Percentiles rank a stretch among this genome's conserved stretches.
Evolutionary conservation across 306 rosid genomes (phyloP).

Genomic region (Sicyos baderoa): DNA sequence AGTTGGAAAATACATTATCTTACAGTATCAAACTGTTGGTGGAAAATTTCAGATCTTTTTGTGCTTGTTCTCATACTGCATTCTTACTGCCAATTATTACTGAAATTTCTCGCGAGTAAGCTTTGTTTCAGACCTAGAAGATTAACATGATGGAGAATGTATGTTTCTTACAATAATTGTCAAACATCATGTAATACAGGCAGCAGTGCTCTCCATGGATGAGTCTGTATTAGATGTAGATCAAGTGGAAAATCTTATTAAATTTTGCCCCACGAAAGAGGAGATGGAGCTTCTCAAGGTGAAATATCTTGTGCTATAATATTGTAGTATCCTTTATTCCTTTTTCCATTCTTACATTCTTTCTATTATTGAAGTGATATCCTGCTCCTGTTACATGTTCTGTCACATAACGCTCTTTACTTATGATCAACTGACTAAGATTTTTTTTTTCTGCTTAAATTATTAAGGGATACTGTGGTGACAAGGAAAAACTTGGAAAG

Average conservation of each 20-base stretch:
- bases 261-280: slow-evolving; percentile 95
- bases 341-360: background rate
- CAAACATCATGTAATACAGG: slow-evolving; percentile 43
- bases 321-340: background rate
- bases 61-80: slow-evolving; percentile 7
- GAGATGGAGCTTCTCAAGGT: slow-evolving; percentile 99
- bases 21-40: slow-evolving; percentile 1
- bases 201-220: slow-evolving; percentile 87
- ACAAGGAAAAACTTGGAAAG: slow-evolving; percentile 73
- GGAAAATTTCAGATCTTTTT: background rate
- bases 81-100: slow-evolving; percentile 4
- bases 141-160: background rate
- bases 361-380: slow-evolving; percentile 1
- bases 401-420: background rate
- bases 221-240: slow-evolving; percentile 85
- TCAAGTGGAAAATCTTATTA: slow-evolving; percentile 91
- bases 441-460: slow-evolving; percentile 20
- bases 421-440: slow-evolving; percentile 19
- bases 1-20: background rate
- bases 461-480: slow-evolving; percentile 73
- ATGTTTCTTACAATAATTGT: slow-evolving; percentile 20
- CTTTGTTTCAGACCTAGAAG: background rate
- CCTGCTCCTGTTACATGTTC: slow-evolving; percentile 18
- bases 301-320: slow-evolving; percentile 17
- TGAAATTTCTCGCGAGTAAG: slow-evolving; percentile 13